A percentile compares a stretch with the other conserved stretches of the same genome.
phyloP scores from a whole-genome alignment of 306 rosid genomes.

The Glycine latifolia region DNA sequence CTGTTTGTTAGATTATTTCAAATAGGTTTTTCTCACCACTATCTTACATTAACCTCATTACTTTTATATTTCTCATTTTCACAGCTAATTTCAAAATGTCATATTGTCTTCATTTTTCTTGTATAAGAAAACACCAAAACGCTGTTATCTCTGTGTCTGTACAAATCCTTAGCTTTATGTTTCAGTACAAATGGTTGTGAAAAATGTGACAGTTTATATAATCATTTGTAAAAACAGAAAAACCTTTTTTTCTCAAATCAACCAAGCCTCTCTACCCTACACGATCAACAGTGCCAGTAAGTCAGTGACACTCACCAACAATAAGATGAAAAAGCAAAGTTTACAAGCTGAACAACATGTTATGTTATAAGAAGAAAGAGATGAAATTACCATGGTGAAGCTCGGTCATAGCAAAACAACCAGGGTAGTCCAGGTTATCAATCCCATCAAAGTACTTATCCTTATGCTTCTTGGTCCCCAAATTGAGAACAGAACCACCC shows the following conservation, averaged over 20 bases:
- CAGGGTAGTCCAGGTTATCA: constrained; percentile 83
- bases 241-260: not conserved
- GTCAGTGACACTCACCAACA: not conserved
- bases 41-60: not conserved
- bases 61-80: not conserved
- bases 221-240: not conserved
- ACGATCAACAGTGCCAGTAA: not conserved
- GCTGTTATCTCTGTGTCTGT: not conserved
- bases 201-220: not conserved
- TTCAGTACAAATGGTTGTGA: not conserved
- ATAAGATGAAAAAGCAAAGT: not conserved
- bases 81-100: not conserved
- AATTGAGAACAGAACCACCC: constrained; percentile 93
- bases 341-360: not conserved
- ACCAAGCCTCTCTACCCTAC: not conserved
- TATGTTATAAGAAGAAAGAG: not conserved
- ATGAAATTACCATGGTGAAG: constrained; percentile 81
- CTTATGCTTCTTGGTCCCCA: constrained; percentile 92
- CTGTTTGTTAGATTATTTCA: not conserved
- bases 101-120: not conserved
- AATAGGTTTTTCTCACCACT: not conserved
- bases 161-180: not conserved
- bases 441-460: constrained; percentile 89
- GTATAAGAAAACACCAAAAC: not conserved
- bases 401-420: constrained; percentile 99